Percentiles rank a stretch among this genome's conserved stretches.
Evolutionary conservation across 805 yeast species (phyloP).

Genomic region (Alloascoidea hylecoeti): DNA sequence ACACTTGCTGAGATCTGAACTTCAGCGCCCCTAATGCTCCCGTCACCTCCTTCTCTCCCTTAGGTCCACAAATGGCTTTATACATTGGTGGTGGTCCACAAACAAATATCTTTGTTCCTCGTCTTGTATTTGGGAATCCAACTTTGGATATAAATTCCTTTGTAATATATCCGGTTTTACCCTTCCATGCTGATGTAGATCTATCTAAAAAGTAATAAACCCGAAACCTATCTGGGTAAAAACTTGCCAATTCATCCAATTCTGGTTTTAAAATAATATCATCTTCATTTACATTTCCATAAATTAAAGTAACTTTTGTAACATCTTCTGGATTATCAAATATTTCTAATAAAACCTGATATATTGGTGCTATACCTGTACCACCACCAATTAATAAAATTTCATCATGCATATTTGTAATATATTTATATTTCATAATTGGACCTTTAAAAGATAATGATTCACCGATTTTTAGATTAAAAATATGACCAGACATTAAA

Average conservation of each 20-base stretch:
- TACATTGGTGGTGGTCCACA: conserved; percentile 17
- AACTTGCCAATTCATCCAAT: conserved; percentile 23
- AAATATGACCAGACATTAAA: conserved; percentile 54
- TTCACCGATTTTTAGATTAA: conserved; percentile 47
- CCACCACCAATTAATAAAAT: conserved; percentile 43
- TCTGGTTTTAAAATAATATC: conserved; percentile 33
- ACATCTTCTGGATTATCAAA: conserved; percentile 27
- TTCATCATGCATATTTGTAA: conserved; percentile 54
- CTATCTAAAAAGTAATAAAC: conserved; percentile 26
- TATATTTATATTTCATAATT: conserved; percentile 67
- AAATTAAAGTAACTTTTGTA: conserved; percentile 29
- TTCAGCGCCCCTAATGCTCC: conserved; percentile 71
- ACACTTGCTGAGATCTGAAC: conserved; percentile 57
- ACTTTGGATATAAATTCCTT: conserved; percentile 23
- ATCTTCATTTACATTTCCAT: conserved; percentile 25
- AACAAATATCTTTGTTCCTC: conserved; percentile 4
- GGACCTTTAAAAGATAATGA: conserved; percentile 76
- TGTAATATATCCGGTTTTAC: conserved; percentile 25
- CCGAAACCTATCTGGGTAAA: conserved; percentile 24
- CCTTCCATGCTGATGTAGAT: conserved; percentile 18
- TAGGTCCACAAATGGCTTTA: neutral
- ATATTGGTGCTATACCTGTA: conserved; percentile 41
- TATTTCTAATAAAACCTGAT: conserved; percentile 34
- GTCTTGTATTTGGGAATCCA: conserved; percentile 16
- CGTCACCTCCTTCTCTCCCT: conserved; percentile 32